Base-by-base conservation (phyloP, 148 eudicot species). In the Drosera capensis region DNA sequence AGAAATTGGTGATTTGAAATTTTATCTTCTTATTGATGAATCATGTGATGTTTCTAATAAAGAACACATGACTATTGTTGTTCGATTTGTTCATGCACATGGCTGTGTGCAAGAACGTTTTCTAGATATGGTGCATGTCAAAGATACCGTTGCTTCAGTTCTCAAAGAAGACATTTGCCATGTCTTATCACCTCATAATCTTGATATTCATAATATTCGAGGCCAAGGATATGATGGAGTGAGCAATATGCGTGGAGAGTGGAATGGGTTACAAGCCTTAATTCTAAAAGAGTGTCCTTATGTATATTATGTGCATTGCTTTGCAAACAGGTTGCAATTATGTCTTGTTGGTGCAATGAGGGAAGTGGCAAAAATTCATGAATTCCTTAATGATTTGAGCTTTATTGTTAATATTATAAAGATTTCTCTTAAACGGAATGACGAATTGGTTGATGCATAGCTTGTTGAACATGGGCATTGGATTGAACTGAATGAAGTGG, bases 211-310 rank as follows among this genome's bases (percentile, higher is more conserved):
- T 29, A 56, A 56, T 26, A 48, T 63, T 20, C 1, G 56, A 30
- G 60, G 51, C 14, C 60, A 48, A 55, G 48, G 49, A 13, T 48
- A 45, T 25, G 55, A 42, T 45, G 62, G 68, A 28, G 56, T 43
- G 4, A 47, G 52, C 16, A 52, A 52, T 9, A 53, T 61, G 49
- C 16, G 49, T 14, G 36, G 48, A 21, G 18, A 47, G 20, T 61
- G 25, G 31, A 45, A 60, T 25, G 64, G 46, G 2, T 35, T 59
- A 16, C 40, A 52, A 39, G 51, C 64, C 11, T 47, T 60, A 34
- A 20, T 60, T 52, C n/a, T 14, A 11, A 31, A 25, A 15, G 56
- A 51, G 3, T 25, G 3, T 22, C 52, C 52, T 19, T 36, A 43
- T 24, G 49, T 51, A 22, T 59, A 51, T 16, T 59, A 59, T 21